These are phyloP conservation scores for Lasiodiplodia citricola DNA, from an alignment of 2,329 filamentous ascomycete species.

Conservation along the genomic window DNA sequence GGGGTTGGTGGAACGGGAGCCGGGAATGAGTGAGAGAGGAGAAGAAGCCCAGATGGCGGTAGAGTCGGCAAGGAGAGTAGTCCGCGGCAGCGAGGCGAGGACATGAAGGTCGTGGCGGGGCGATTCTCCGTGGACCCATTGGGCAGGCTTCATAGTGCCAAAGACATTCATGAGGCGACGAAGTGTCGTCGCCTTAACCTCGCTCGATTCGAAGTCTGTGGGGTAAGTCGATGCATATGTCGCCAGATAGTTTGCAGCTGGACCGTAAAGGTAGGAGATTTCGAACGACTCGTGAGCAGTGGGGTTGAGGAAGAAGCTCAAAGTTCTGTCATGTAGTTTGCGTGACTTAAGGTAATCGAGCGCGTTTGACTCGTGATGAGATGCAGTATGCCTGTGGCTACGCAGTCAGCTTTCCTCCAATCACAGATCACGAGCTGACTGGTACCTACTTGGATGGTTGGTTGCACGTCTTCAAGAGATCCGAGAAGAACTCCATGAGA, in stretches of 20 bases:
- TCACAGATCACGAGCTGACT: not conserved
- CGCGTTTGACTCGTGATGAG: constrained; percentile 40
- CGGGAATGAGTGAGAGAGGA: constrained; percentile 51
- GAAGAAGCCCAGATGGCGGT: constrained; percentile 30
- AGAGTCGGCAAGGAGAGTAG: constrained; percentile 50
- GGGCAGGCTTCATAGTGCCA: constrained; percentile 53
- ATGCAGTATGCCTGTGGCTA: not conserved
- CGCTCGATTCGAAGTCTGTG: constrained; percentile 58
- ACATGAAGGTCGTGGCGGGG: constrained; percentile 62
- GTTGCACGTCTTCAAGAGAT: constrained; percentile 53
- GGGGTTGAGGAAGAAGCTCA: constrained; percentile 59
- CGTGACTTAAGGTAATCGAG: constrained; percentile 60
- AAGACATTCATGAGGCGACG: constrained; percentile 50
- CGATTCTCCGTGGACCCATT: constrained; percentile 60
- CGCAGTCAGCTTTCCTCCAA: not conserved
- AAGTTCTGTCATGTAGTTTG: constrained; percentile 56
- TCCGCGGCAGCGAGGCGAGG: constrained; percentile 62
- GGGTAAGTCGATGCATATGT: constrained; percentile 62
- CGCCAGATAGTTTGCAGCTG: constrained; percentile 63
- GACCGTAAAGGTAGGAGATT: constrained; percentile 58
- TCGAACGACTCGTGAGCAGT: constrained; percentile 57
- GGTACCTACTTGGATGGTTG: constrained; percentile 19
- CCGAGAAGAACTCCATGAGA: constrained; percentile 62
- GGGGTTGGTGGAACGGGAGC: constrained; percentile 57
- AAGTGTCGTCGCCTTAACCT: constrained; percentile 28